Evolutionary conservation across 208 protist species (phyloP), one percentile per base, ranked within the genome.

Genomic region (Acanthamoeba castellanii): DNA sequence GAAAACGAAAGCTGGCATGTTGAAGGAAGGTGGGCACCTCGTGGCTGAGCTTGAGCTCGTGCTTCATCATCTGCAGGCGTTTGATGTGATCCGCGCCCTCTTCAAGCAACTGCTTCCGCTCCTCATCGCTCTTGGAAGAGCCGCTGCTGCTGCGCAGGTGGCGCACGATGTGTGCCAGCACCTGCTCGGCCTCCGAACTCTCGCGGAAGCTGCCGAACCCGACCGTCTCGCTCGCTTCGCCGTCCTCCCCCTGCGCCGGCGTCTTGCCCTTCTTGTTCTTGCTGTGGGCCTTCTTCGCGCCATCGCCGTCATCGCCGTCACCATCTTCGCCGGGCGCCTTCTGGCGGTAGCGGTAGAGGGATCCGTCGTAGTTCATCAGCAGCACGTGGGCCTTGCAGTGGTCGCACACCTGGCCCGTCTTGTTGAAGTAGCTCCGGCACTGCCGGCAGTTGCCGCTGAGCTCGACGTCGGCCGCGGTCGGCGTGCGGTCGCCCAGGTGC

Each of bases 51-150:
- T 52, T 78, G 11, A 96, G 16, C 50, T 96, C 95, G 9, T 94
- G 66, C 66, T 96, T 96, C 93, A 96, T 94, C 3, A 32, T 0
- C 30, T 94, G 66, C 9, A 95, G 68, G 3, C 64, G 57, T 30
- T 95, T 95, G n/a, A 96, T 16, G 30, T 94, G 88, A 20, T 95
- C 37, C 16, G 30, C 50, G 55, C 93, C 95, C 37, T 95, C 93
- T 30, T 76, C 50, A 16, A 87, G 30, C n/a, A 93, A 30, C 50
- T 1, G 3, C 64, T 84, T 6, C 59, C 45, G 16, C 64, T 89
- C 52, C 50, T 59, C 22, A 6, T 66, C 8, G 1, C 37, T 2
- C 37, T 42, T 95, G 52, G 52, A 57, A 3, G 52, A 57, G 14
- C 13, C 16, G 52, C 13, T 57, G 13, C 52, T 30, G 20, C n/a